Base-by-base conservation (phyloP, 345 rosid genomes). In the Microcos paniculata region DNA sequence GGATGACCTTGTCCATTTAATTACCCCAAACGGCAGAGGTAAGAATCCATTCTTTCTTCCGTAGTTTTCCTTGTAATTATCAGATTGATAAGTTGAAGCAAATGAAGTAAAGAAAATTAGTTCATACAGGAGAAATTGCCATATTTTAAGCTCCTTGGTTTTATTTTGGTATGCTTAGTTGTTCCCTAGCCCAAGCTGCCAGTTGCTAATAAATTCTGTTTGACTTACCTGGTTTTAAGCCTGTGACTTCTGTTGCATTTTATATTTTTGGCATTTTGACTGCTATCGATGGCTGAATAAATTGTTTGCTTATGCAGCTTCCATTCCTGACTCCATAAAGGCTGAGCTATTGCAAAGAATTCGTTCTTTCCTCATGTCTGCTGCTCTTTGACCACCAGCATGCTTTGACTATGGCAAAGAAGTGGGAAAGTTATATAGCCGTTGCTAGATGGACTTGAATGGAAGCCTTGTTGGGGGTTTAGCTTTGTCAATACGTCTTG, bases 11-110 rank as follows among this genome's bases (percentile, higher is more conserved):
- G 79, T 85, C 26, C 86, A 73, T 62, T 77, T 81, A 42, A 84
- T 85, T 48, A 85, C 90, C 26, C 86, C 89, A 0, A 81, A 84
- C 76, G 90, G 90, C 64, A 82, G 90, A 87, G 90, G 88, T 85
- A 35, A 23, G 66, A 8, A 56, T 33, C 46, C 35, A 23, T 33
- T 72, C 59, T 56, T 45, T 35, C 15, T 33, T n/a, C 11, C 38
- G 6, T 14, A 28, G 8, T 63, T 43, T 56, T 28, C 4, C 14
- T 15, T 49, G 26, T 43, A n/a, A 51, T 52, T 71, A 19, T 40
- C 43, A 55, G 15, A 21, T 56, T 3, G 1, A 55, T 9, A 53
- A 19, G 5, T 21, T 10, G 46, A 71, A 24, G 21, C 31, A 48
- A 23, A 45, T 13, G 38, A 68, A 26, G 57, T 46, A 38, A 38